Evolutionary conservation across 2,329 filamentous ascomycete genomes (phyloP).

Genomic region (Colletotrichum aenigma): DNA sequence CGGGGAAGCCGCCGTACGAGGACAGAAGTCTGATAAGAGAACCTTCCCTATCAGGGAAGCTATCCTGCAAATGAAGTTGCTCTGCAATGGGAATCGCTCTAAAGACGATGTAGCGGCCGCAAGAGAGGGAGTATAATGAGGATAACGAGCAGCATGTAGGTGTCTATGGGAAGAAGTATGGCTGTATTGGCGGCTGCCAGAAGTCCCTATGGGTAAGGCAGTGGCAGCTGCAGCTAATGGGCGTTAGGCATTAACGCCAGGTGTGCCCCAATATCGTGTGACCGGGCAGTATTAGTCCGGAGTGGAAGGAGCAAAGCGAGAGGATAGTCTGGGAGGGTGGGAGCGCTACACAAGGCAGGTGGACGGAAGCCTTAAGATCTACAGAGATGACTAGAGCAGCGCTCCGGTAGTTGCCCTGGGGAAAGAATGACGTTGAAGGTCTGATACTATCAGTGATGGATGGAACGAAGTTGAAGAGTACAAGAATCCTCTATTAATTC

Average conservation of each 20-base stretch:
- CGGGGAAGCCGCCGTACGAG: fast-evolving
- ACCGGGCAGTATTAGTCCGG: fast-evolving
- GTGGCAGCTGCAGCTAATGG: too few species aligned
- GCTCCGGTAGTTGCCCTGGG: too few species aligned
- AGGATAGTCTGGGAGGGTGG: too few species aligned
- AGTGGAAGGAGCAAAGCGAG: too few species aligned
- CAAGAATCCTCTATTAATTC: too few species aligned
- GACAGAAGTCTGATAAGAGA: background rate
- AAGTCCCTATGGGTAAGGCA: background rate
- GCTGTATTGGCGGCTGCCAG: background rate
- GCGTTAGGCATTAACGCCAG: background rate
- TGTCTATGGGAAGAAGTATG: background rate
- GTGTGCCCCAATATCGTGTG: fast-evolving
- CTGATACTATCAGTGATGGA: background rate
- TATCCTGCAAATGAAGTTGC: background rate
- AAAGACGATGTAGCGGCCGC: background rate
- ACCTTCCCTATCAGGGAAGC: fast-evolving
- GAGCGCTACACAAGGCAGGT: too few species aligned
- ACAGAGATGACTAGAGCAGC: too few species aligned
- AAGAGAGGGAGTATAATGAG: background rate
- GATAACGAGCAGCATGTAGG: fast-evolving
- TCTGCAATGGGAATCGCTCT: fast-evolving
- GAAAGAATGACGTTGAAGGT: too few species aligned
- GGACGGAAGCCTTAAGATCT: too few species aligned
- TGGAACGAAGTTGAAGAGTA: too few species aligned